A percentile compares a stretch with the other conserved stretches of the same genome.
These are phyloP conservation scores for Lachnellula willkommii DNA, from an alignment of 2,329 filamentous ascomycete species.

Conservation along the genomic window DNA sequence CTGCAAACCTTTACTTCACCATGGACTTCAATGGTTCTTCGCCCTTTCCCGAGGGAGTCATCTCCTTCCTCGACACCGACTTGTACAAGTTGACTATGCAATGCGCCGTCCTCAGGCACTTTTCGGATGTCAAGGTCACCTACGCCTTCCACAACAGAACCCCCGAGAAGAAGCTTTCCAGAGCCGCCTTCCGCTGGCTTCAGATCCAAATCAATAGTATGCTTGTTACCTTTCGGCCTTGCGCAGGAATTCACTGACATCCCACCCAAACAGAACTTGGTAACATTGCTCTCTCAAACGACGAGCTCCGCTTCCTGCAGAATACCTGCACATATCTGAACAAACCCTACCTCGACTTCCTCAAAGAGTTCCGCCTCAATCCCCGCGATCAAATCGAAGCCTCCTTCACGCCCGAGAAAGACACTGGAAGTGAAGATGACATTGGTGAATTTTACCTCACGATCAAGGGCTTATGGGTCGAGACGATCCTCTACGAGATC, in stretches of 20 bases:
- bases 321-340: slow-evolving; percentile 76
- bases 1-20: not conserved
- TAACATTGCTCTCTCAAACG: slow-evolving; percentile 70
- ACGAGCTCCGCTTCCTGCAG: slow-evolving; percentile 76
- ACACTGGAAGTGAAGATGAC: slow-evolving; percentile 59
- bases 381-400: slow-evolving; percentile 75
- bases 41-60: slow-evolving; percentile 68
- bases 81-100: slow-evolving; percentile 97
- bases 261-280: slow-evolving; percentile 59
- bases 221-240: slow-evolving; percentile 33
- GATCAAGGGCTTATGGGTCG: slow-evolving; percentile 80
- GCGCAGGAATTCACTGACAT: slow-evolving; percentile 22
- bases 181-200: slow-evolving; percentile 80
- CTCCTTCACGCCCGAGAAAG: slow-evolving; percentile 44
- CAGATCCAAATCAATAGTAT: slow-evolving; percentile 73
- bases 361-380: slow-evolving; percentile 73
- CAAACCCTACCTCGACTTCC: slow-evolving; percentile 70
- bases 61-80: slow-evolving; percentile 75
- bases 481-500: slow-evolving; percentile 97
- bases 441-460: slow-evolving; percentile 71
- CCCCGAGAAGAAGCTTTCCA: slow-evolving; percentile 83
- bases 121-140: slow-evolving; percentile 73
- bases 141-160: slow-evolving; percentile 96
- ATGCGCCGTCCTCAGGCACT: slow-evolving; percentile 91
- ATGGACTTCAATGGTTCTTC: slow-evolving; percentile 65